A percentile compares a stretch with the other conserved stretches of the same genome.
These are phyloP conservation scores for Lolium rigidum DNA, from an alignment of 176 grass and related monocot genomes.

Conservation along the genomic window DNA sequence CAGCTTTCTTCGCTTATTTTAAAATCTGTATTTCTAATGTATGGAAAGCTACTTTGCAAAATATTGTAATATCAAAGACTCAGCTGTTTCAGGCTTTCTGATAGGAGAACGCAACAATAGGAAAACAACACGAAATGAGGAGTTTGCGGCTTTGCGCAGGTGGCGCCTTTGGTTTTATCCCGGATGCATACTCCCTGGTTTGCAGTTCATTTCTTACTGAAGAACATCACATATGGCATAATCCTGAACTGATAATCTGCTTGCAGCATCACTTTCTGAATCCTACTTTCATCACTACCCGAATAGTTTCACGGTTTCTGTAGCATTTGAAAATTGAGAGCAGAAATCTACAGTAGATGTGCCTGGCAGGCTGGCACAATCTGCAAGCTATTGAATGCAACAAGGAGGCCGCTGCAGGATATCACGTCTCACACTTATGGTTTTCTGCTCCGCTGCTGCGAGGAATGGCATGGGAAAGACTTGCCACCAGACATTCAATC, in stretches of 20 bases:
- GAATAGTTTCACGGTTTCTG: neutral
- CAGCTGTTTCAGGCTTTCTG: conserved; percentile 47
- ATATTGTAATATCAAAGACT: conserved; percentile 7
- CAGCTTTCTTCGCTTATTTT: conserved; percentile 35
- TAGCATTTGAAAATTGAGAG: neutral
- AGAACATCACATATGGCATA: neutral
- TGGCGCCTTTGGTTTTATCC: neutral
- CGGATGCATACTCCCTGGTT: neutral
- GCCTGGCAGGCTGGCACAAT: conserved; percentile 31
- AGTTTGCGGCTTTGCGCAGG: neutral
- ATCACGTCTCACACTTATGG: conserved; percentile 22
- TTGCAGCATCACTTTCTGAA: conserved; percentile 28
- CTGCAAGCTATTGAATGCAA: conserved; percentile 50
- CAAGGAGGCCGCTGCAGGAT: conserved; percentile 23
- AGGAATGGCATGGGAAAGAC: conserved; percentile 19
- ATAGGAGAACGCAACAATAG: neutral
- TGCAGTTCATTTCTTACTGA: neutral
- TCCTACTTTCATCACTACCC: conserved; percentile 22
- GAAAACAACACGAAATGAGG: conserved; percentile 16
- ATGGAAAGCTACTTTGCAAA: conserved; percentile 35
- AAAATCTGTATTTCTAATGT: neutral
- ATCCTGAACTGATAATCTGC: neutral
- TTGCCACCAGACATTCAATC: conserved; percentile 12
- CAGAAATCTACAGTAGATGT: conserved; percentile 22
- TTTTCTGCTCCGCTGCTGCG: conserved; percentile 19